Evolutionary conservation across 1,284 basidiomycete genomes (phyloP).

Genomic region (Papiliotrema fonsecae): DNA sequence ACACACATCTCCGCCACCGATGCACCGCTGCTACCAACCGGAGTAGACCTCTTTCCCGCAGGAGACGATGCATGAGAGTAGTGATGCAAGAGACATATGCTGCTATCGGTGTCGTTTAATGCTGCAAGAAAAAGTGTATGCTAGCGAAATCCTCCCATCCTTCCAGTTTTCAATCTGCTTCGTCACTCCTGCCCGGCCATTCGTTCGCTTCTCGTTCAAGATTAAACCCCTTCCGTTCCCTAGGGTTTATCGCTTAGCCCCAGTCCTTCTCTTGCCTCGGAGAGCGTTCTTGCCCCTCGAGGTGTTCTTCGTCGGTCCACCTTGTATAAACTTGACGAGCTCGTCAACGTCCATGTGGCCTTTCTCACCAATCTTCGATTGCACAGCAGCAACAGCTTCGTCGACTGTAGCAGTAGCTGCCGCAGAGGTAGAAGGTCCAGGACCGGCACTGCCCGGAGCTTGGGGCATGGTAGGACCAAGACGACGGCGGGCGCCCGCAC

Average conservation of each 20-base stretch:
- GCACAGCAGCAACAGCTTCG: slow-evolving; percentile 10
- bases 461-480: slow-evolving; percentile 9
- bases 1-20: too few relatives aligned
- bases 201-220: background rate
- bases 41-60: too few relatives aligned
- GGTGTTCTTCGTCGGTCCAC: slow-evolving; percentile 17
- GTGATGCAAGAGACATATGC: too few relatives aligned
- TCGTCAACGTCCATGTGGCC: slow-evolving; percentile 48
- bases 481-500: slow-evolving; percentile 7
- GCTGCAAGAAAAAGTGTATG: background rate
- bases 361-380: slow-evolving; percentile 31
- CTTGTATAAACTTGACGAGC: slow-evolving; percentile 50
- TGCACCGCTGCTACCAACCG: too few relatives aligned
- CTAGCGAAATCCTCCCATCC: background rate
- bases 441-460: slow-evolving; percentile 3
- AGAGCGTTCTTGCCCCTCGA: slow-evolving; percentile 42
- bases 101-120: background rate
- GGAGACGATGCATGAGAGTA: too few relatives aligned
- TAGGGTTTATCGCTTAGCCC: slow-evolving; percentile 43
- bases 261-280: slow-evolving; percentile 46
- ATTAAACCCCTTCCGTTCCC: too few relatives aligned
- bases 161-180: background rate
- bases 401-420: slow-evolving; percentile 11
- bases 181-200: background rate
- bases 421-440: slow-evolving; percentile 10